A percentile compares a stretch with the other conserved stretches of the same genome.
Evolutionary conservation across 2,329 filamentous ascomycete genomes (phyloP).

Genomic region (Penicillium sp.): DNA sequence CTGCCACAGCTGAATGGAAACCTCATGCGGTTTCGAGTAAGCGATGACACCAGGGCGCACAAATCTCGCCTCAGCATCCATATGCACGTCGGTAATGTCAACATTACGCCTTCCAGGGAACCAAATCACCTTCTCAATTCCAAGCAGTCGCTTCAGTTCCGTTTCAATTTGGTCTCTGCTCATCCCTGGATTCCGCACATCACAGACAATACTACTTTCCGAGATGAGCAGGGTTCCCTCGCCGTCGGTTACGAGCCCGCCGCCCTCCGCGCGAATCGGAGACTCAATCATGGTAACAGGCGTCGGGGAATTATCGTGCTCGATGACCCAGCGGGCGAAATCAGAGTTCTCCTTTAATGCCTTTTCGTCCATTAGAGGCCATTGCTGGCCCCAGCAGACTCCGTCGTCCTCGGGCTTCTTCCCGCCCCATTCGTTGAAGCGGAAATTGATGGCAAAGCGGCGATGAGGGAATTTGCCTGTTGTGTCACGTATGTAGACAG

Average conservation of each 20-base stretch:
- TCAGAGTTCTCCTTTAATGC: slow-evolving; percentile 14
- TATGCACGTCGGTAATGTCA: slow-evolving; percentile 32
- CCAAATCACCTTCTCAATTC: slow-evolving; percentile 31
- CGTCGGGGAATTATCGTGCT: slow-evolving; percentile 11
- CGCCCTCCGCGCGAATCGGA: slow-evolving; percentile 27
- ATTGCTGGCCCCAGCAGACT: slow-evolving; percentile 13
- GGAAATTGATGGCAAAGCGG: slow-evolving; percentile 20
- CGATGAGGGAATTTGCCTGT: slow-evolving; percentile 12
- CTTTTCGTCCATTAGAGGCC: slow-evolving; percentile 14
- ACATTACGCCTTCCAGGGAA: slow-evolving; percentile 23
- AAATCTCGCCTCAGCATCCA: slow-evolving; percentile 29
- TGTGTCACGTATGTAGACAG: slow-evolving; percentile 20
- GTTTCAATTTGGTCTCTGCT: slow-evolving; percentile 23
- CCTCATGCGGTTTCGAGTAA: slow-evolving; percentile 19
- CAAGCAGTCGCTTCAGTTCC: slow-evolving; percentile 23
- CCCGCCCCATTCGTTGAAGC: slow-evolving; percentile 26
- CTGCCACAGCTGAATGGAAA: slow-evolving; percentile 13
- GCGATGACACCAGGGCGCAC: slow-evolving; percentile 25
- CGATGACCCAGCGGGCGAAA: slow-evolving; percentile 19
- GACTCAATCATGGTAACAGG: slow-evolving; percentile 16
- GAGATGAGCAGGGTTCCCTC: slow-evolving; percentile 31
- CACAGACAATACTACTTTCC: slow-evolving; percentile 30
- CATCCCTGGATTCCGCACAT: slow-evolving; percentile 26
- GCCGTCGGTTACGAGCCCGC: slow-evolving; percentile 29
- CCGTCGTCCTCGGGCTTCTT: slow-evolving; percentile 18